These are phyloP conservation scores for Populus hybrid DNA, from an alignment of 441 rosid genomes.

Conservation along the genomic window DNA sequence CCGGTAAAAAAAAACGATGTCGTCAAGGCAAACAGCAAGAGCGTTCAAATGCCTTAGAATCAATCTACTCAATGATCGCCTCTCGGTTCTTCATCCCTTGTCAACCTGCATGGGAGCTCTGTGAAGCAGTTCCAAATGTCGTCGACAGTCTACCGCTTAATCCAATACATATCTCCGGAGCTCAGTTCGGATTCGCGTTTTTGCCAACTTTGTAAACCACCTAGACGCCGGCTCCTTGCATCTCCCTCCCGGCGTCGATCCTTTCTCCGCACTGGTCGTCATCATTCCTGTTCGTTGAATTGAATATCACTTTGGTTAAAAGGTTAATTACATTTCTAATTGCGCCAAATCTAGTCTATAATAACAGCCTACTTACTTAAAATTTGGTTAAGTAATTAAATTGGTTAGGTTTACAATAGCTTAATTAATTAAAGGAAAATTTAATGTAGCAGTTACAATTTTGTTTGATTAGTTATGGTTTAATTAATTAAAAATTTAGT, in stretches of 20 bases:
- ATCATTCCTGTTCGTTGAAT: constrained; percentile 72
- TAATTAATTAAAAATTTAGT: not conserved
- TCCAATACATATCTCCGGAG: constrained; percentile 88
- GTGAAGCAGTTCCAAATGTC: constrained; percentile 84
- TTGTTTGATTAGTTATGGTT: not conserved
- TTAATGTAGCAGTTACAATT: not conserved
- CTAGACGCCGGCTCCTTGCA: constrained; percentile 85
- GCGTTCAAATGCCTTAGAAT: constrained; percentile 44
- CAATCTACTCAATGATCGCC: constrained; percentile 66
- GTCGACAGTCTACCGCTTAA: constrained; percentile 94
- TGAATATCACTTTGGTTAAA: constrained; percentile 57
- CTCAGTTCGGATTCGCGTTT: constrained; percentile 75
- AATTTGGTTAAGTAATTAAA: not conserved
- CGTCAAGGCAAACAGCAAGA: constrained; percentile 19
- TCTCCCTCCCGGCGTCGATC: constrained; percentile 71
- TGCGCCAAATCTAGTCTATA: not conserved
- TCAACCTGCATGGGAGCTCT: constrained; percentile 83
- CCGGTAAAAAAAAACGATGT: constrained; percentile 41
- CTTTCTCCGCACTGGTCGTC: constrained; percentile 80
- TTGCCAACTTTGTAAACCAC: too few relatives aligned
- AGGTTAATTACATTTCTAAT: constrained; percentile 34
- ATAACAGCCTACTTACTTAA: not conserved
- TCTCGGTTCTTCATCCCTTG: too few relatives aligned
- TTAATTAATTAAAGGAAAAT: too few relatives aligned
- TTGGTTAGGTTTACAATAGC: not conserved